Percentiles rank a stretch among this genome's conserved stretches.
These are phyloP conservation scores for Ulota crispa DNA, from an alignment of 225 moss, liverwort and hornwort genomes.

Conservation along the genomic window DNA sequence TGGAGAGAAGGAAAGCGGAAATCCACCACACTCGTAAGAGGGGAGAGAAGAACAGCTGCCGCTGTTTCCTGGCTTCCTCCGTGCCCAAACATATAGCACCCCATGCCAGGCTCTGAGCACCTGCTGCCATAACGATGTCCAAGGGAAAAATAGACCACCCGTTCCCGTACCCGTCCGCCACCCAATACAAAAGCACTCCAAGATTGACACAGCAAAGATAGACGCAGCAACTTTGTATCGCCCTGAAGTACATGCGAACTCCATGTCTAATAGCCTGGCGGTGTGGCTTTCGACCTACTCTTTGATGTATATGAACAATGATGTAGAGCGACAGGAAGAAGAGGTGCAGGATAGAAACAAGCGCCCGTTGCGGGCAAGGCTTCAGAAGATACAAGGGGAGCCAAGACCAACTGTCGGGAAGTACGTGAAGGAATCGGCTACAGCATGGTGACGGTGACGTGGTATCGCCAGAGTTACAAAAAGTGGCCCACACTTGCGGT, in stretches of 20 bases:
- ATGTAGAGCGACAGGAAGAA: constrained; percentile 33
- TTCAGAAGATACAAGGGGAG: constrained; percentile 27
- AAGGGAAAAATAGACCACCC: constrained; percentile 39
- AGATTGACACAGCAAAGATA: constrained; percentile 41
- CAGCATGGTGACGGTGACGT: constrained; percentile 18
- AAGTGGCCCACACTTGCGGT: constrained; percentile 46
- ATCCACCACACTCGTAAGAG: constrained; percentile 59
- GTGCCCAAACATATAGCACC: constrained; percentile 33
- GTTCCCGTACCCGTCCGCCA: constrained; percentile 30
- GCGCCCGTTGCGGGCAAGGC: constrained; percentile 40
- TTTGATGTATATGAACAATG: constrained; percentile 16
- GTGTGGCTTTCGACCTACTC: constrained; percentile 28
- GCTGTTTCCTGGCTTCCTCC: constrained; percentile 31
- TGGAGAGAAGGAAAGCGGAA: constrained; percentile 35
- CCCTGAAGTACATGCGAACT: constrained; percentile 29
- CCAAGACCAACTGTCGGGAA: constrained; percentile 38
- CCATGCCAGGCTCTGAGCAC: constrained; percentile 42
- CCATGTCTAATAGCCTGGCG: constrained; percentile 16
- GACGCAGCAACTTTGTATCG: constrained; percentile 43
- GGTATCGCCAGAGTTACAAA: constrained; percentile 31
- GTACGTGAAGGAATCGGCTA: not conserved
- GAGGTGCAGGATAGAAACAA: constrained; percentile 39
- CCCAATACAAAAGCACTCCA: constrained; percentile 34
- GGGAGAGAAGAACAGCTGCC: constrained; percentile 21
- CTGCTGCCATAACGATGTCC: constrained; percentile 32